Evolutionary conservation across 345 rosid genomes (phyloP), one percentile per base, ranked within the genome.

Genomic region (Ceriops tagal): DNA sequence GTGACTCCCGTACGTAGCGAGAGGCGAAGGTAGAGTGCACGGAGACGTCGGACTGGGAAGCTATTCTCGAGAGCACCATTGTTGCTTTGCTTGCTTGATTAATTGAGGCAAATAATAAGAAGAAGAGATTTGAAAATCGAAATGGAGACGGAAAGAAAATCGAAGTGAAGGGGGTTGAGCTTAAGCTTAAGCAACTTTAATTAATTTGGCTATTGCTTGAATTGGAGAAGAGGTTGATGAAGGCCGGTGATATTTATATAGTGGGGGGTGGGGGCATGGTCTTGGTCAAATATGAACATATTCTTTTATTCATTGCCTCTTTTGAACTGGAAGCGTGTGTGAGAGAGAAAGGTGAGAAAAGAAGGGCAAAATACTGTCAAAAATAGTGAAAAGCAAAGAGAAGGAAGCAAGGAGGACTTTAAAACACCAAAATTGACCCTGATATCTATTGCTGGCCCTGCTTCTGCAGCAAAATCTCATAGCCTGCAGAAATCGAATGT

Each of bases 11-110:
- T 63, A 91, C 97, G 55, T 91, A 91, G 58, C 92, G 97, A 65
- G 97, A 91, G 58, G 97, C 89, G 59, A 91, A 91, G 8, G 97
- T 91, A 65, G 95, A 89, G 74, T 91, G 96, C 65, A 91, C 62
- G 19, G 97, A 89, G 21, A 77, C 85, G 56, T 91, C 92, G 2
- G 95, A 83, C 27, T 89, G 75, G 0, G 92, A 88, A 65, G 81
- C 82, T 0, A 83, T 86, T 67, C 81, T 86, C 0, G 96, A 84
- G 26, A 91, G 84, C 78, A 83, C 95, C 97, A 91, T 91, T 1
- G 28, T 31, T 31, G 34, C 30, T 51, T 51, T 53, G 47, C 47
- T 43, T 2, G 49, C 46, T 39, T 39, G 46, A 9, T 39, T 5
- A 3, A 8, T 34, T 1, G 10, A 7, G 37, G 37, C 37, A 34